phyloP scores from a whole-genome alignment of 805 yeast species.

The Metschnikowia hibisci region DNA sequence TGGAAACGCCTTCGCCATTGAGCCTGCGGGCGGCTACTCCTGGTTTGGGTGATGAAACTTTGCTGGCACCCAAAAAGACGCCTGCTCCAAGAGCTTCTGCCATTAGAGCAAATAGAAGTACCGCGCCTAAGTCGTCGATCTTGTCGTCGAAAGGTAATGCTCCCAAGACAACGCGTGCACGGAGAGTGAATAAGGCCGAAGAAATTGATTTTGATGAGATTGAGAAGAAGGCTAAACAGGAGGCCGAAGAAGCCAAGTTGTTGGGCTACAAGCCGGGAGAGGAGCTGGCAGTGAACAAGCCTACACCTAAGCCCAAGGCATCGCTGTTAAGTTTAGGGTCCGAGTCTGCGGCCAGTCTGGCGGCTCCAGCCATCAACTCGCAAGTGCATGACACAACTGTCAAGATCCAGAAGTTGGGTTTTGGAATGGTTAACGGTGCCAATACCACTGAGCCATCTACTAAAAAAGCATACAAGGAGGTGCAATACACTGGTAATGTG shows the following conservation, averaged over 20 bases:
- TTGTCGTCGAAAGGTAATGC: constrained; percentile 51
- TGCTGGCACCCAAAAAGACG: constrained; percentile 11
- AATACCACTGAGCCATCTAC: constrained; percentile 45
- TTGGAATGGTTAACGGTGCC: constrained; percentile 77
- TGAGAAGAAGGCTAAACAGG: constrained; percentile 77
- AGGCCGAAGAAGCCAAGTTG: constrained; percentile 62
- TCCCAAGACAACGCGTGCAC: constrained; percentile 53
- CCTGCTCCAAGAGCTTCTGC: constrained; percentile 24
- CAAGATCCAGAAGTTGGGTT: constrained; percentile 77
- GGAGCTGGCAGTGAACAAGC: constrained; percentile 9
- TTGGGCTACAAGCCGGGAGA: constrained; percentile 49
- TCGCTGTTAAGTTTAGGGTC: constrained; percentile 11
- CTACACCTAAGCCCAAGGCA: constrained; percentile 4
- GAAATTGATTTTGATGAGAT: constrained; percentile 57
- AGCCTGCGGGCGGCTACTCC: constrained; percentile 46
- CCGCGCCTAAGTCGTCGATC: constrained; percentile 28
- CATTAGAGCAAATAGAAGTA: constrained; percentile 24
- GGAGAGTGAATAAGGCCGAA: constrained; percentile 45
- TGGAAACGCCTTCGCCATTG: constrained; percentile 50
- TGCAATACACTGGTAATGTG: constrained; percentile 70
- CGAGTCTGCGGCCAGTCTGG: neutral
- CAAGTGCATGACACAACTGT: constrained; percentile 54
- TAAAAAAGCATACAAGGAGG: constrained; percentile 46
- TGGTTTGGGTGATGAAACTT: constrained; percentile 32
- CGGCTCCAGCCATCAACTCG: constrained; percentile 10